phyloP scores from a whole-genome alignment of 306 rosid species.

The Crataegus laevigata region DNA sequence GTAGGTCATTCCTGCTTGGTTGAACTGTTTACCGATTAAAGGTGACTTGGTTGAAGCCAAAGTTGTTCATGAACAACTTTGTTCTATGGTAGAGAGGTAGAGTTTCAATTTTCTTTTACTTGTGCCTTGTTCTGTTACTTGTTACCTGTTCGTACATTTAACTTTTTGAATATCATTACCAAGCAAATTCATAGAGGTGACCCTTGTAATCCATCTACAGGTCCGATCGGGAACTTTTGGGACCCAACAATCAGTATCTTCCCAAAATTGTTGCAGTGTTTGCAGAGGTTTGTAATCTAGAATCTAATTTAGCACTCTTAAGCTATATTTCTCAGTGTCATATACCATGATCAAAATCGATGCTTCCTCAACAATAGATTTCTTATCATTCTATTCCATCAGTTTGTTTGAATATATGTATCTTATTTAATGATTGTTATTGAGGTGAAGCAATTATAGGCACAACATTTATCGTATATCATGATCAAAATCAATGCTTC shows the following conservation, averaged over 20 bases:
- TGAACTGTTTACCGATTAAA: constrained; percentile 60
- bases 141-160: not conserved
- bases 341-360: not conserved
- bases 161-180: not conserved
- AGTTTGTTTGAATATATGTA: not conserved
- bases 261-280: constrained; percentile 62
- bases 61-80: constrained; percentile 64
- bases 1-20: constrained; percentile 72
- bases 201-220: constrained; percentile 22
- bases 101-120: not conserved
- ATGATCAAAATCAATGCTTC: not conserved
- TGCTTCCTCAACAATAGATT: not conserved
- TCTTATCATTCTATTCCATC: not conserved
- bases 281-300: constrained; percentile 49
- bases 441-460: not conserved
- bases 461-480: not conserved
- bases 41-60: constrained; percentile 70
- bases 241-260: constrained; percentile 63
- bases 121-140: not conserved
- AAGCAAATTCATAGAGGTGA: not conserved
- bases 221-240: constrained; percentile 61
- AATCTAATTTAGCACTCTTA: not conserved
- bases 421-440: not conserved
- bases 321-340: not conserved
- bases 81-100: constrained; percentile 72